Base-by-base conservation (phyloP, 305 asterid genomes). In the Fraxinus baroniana region DNA sequence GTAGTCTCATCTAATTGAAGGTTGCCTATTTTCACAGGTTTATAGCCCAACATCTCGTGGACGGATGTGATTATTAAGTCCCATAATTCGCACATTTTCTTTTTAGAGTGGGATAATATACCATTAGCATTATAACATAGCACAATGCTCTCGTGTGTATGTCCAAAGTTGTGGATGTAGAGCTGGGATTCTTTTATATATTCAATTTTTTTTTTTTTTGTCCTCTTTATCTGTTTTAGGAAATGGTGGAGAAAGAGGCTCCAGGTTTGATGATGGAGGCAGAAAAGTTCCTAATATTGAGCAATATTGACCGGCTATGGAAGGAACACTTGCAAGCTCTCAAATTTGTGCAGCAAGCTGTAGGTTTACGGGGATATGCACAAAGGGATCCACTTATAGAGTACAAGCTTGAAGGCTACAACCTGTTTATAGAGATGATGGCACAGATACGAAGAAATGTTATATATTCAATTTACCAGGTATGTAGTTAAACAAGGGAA, bases 251-350 rank as follows among this genome's bases (percentile, higher is more conserved):
- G 94, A 92, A 90, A 83, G 94, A 94, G 86, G 97, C 97, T 80
- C 98, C 97, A 74, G 95, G 95, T 55, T 90, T 96, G 91, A 94
- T 94, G 99, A 94, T 91, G 85, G 98, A 96, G 79, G 99, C 98
- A 84, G 99, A 96, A 85, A 96, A 91, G 87, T 94, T 94, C 87
- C 89, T 96, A 22, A 88, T 94, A 77, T 83, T 96, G 91, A 94
- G 91, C 93, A 96, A 96, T 88, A 92, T 96, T 24, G 99, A 96
- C 85, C 94, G 98, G 22, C 80, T 96, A 86, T 96, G 99, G 99
- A 96, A 96, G 89, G 99, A 94, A 79, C 99, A 96, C 90, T 89
- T 96, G 98, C 99, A 96, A 91, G 97, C 99, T 70, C 91, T 96
- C 44, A 96, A 96, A 85, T 96, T 96, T 87, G 97, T 96, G 26